Base-by-base conservation (phyloP, 75 land plant species). In the Chamaecyparis obtusa region DNA sequence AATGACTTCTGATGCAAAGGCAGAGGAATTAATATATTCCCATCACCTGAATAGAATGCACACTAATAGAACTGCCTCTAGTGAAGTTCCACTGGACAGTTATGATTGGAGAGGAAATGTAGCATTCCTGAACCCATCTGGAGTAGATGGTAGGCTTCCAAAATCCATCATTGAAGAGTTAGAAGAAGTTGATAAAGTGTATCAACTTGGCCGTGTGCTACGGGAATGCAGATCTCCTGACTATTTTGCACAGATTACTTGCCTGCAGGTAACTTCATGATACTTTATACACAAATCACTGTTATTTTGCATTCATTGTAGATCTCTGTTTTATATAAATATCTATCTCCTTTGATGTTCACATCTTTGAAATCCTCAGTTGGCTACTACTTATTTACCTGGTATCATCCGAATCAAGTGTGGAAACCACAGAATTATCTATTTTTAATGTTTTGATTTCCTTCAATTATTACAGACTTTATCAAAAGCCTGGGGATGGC, bases 401-500 rank as follows among this genome's bases (percentile, higher is more conserved):
- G 6, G 51, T 46, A 44, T 81, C 83, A 27, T 78, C 27, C 19
- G 24, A 39, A 27, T 7, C 0, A 37, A 78, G 43, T 27, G 8
- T 78, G 81, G 24, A 64, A 24, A 78, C 81, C 0, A 2, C 84
- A 24, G 71, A 30, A n/a, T 44, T 30, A 43, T 48, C 27, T 46
- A 85, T 39, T 39, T 11, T n/a, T 36, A 39, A 84, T 19, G 41
- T 81, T 81, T 44, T 81, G 21, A 24, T 81, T 81, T 44, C 44
- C 83, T 41, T 81, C 13, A 55, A 19, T 85, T 85, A 85, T 55
- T 88, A 21, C 88, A 90, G 91, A 89, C 84, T 19, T 51, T 90
- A 32, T 81, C 48, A 78, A 87, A 89, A 37, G 86, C 91, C 5
- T 90, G 91, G 91, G 46, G 76, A 76, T 90, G 91, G 91, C 57